Percentiles rank a stretch among this genome's conserved stretches.
Evolutionary conservation across 352 stramenopile species (phyloP).

Genomic region (Pythium plurisporium): DNA sequence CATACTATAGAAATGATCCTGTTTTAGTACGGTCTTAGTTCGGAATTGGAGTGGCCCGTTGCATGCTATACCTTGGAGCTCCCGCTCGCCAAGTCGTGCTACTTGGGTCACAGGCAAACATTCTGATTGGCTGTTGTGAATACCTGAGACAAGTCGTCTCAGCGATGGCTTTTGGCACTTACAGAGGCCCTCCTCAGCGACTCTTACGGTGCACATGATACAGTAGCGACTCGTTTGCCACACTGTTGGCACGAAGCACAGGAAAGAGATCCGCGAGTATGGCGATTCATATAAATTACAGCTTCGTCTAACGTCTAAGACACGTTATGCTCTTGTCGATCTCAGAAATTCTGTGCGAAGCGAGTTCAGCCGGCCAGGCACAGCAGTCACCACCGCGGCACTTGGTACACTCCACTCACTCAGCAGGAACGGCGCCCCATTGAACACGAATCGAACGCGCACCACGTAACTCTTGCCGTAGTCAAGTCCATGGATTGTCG

Average conservation of each 20-base stretch:
- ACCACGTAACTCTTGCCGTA: slow-evolving; percentile 73
- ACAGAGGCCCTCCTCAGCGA: no score
- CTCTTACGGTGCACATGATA: background rate
- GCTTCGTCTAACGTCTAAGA: no score
- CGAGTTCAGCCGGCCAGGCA: slow-evolving; percentile 27
- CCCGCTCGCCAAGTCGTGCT: background rate
- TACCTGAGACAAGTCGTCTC: no score
- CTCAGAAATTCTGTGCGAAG: slow-evolving; percentile 11
- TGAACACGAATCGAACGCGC: slow-evolving; percentile 65
- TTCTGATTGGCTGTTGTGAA: slow-evolving; percentile 1
- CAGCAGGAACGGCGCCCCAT: slow-evolving; percentile 28
- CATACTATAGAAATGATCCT: slow-evolving; percentile 30
- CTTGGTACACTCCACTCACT: slow-evolving; percentile 66
- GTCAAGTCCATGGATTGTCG: slow-evolving; percentile 65
- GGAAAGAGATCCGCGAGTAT: background rate
- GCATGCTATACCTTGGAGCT: background rate
- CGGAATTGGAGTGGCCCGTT: background rate
- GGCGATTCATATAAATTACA: background rate
- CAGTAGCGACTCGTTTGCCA: background rate
- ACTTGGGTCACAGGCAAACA: background rate
- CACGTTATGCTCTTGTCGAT: background rate
- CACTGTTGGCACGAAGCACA: background rate
- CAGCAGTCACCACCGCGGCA: slow-evolving; percentile 36
- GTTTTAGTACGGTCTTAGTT: slow-evolving; percentile 28
- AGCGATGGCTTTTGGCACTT: no score